Base-by-base conservation (phyloP, 2,329 filamentous ascomycete genomes). In the Fusarium circinatum region DNA sequence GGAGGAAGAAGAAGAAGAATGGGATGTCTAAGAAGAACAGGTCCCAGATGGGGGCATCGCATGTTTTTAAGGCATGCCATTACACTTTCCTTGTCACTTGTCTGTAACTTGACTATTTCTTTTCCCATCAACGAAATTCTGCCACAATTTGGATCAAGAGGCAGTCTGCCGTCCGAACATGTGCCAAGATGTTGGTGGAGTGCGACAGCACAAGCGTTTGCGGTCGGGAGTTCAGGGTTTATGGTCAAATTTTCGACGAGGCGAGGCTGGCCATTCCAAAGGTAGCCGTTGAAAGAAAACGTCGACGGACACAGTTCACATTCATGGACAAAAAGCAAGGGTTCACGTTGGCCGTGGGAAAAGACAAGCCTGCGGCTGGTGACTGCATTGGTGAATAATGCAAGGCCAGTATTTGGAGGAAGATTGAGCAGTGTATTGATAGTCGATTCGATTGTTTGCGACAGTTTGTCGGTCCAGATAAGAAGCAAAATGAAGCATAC, bases 1-100 rank as follows among this genome's bases (percentile, higher is more conserved):
- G 65, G 83, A 86, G 73, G 82, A 84, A 68, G 87, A 89, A 77
- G 87, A 89, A 77, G 82, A 84, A 70, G 87, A 89, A 77, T 89
- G 87, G 87, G 86, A 88, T 59, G 86, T 89, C 62, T 88, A 81
- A 73, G 28, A 36, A 36, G 38, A 42, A 32, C 34, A 30, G 49
- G 36, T 48, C 42, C 49, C 55, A 58, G 47, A 39, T 39, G 51
- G 38, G 30, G 73, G 57, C 60, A 74, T 62, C 54, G 58, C 48
- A 58, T 71, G 55, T 44, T 49, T 61, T 44, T 22, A 41, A 54
- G 49, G 34, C 69, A 66, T 44, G 36, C 51, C 45, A 56, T 51
- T 44, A 58, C 61, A 49, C 65, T 70, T 70, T 59, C 65, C 67
- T 68, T 71, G 51, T 44, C 56, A 61, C 48, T 30, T 70, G 67